These are phyloP conservation scores for Trichoderma citrinoviride DNA, from an alignment of 2,329 filamentous ascomycete species.

Conservation along the genomic window DNA sequence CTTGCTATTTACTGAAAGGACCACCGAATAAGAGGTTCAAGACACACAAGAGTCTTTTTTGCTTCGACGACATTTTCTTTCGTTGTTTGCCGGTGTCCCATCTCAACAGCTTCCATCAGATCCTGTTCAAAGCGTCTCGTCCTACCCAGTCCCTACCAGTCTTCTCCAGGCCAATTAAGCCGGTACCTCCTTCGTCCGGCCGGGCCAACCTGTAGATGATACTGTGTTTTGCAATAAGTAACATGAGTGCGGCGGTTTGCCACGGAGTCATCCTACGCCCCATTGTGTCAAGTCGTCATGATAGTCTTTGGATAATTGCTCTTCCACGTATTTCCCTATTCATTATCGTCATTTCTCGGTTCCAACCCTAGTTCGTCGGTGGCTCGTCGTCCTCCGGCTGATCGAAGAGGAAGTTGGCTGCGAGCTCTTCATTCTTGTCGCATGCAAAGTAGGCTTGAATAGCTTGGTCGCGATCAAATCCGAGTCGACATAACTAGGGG, in stretches of 20 bases:
- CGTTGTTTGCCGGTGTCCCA: conserved; percentile 8
- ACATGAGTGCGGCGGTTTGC: conserved; percentile 6
- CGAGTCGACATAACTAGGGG: conserved; percentile 91
- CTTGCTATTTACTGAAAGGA: neutral
- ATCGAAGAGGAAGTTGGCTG: conserved; percentile 97
- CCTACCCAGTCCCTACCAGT: neutral
- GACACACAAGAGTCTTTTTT: neutral
- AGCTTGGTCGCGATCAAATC: conserved; percentile 87
- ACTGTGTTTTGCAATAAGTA: conserved; percentile 5
- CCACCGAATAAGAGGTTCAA: neutral
- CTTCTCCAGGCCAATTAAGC: neutral
- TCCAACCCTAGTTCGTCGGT: conserved; percentile 41
- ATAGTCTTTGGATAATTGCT: conserved; percentile 13
- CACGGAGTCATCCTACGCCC: conserved; percentile 2
- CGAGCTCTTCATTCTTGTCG: conserved; percentile 98
- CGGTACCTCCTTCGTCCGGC: neutral
- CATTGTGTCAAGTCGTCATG: conserved; percentile 12
- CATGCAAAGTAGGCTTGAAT: conserved; percentile 99
- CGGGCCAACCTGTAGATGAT: neutral
- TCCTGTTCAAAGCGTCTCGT: neutral
- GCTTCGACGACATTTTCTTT: conserved; percentile 10
- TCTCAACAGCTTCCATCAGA: conserved; percentile 11
- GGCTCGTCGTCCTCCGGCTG: conserved; percentile 83
- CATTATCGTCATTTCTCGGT: conserved; percentile 27
- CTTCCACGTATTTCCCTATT: conserved; percentile 21